Base-by-base conservation (phyloP, 495 filamentous ascomycete genomes). In the Rusavskia elegans region DNA sequence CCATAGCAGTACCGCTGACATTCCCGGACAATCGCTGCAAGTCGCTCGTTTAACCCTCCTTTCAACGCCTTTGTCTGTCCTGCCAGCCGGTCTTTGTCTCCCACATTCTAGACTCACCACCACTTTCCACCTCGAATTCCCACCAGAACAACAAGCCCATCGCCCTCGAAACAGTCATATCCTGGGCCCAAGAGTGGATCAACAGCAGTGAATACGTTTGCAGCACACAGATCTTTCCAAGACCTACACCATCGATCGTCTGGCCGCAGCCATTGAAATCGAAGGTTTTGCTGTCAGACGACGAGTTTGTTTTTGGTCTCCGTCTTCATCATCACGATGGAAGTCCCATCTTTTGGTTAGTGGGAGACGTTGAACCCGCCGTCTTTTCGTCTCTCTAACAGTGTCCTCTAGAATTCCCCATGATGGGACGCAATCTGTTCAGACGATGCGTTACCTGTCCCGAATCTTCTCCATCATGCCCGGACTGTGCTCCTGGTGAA, bases 401-500 rank as follows among this genome's bases (percentile, higher is more conserved):
- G 13, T 35, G 6, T 35, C 8, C 13, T 35, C 0, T 7, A 46
- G 44, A 46, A 29, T 46, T 46, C 44, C 44, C 44, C 19, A 46
- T 29, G 44, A 46, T 46, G 44, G 44, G 44, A 48, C 66, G 64
- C 39, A 65, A 59, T 35, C 55, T 76, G 41, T 77, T 77, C 59
- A 66, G 71, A 59, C 66, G 72, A 59, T 77, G 74, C 55, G 61
- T 65, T 27, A 49, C 56, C 51, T 79, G 77, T 53, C 55, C 59
- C 5, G 38, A 56, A n/a, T 49, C 57, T 8, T 63, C 68, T 30
- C 76, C 77, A 5, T 53, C 68, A 32, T 79, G 77, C 56, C 77
- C 77, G n/a, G 23, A 46, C 44, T 81, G 77, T 58, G 55, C 63
- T 0, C 42, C 59, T 4, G 68, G 68, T 45, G 55, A 77, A 50